phyloP scores from a whole-genome alignment of 73 alveolate species.

The Tetrahymena thermophila region DNA sequence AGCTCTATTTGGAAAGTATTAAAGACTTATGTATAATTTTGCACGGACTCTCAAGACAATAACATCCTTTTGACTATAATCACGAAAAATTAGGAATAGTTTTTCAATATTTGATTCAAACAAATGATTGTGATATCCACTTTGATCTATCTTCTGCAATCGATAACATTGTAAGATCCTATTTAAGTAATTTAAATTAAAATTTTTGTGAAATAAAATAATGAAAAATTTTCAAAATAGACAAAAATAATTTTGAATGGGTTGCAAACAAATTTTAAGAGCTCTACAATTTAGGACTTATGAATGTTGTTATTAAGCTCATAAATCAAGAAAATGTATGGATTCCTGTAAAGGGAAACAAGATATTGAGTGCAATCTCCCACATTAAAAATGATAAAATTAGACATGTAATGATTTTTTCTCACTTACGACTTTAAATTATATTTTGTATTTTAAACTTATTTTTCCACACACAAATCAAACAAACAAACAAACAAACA shows the following conservation, averaged over 20 bases:
- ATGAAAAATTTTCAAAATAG: not conserved
- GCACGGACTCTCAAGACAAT: not conserved
- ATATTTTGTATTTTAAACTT: not conserved
- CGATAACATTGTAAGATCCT: not conserved
- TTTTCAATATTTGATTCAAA: not conserved
- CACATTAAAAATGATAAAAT: not conserved
- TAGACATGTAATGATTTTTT: not conserved
- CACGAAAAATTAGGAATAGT: not conserved
- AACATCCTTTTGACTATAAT: not conserved
- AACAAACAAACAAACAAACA: no score
- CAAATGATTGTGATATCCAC: not conserved
- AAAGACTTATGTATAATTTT: not conserved
- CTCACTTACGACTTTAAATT: not conserved
- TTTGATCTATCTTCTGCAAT: not conserved
- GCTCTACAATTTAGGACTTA: not conserved
- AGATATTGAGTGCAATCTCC: not conserved
- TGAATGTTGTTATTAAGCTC: not conserved
- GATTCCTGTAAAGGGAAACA: not conserved
- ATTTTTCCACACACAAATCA: not conserved
- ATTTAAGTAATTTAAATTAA: not conserved
- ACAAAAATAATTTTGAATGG: not conserved
- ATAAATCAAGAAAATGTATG: not conserved
- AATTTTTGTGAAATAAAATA: not conserved
- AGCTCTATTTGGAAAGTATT: not conserved
- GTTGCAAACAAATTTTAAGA: not conserved